Evolutionary conservation across 2,329 filamentous ascomycete species (phyloP).

Genomic region (Colletotrichum sp.): DNA sequence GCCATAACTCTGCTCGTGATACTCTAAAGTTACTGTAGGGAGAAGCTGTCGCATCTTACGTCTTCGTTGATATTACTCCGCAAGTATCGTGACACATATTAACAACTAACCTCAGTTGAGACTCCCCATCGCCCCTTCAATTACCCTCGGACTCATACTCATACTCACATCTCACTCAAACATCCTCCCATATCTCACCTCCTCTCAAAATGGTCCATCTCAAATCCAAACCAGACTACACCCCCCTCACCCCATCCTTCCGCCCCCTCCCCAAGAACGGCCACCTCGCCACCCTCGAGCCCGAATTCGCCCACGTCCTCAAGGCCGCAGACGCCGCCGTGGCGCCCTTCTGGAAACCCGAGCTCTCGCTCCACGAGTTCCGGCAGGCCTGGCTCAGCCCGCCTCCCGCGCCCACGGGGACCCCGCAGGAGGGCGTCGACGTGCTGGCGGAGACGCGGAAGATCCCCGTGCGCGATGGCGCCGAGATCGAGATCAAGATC

Average conservation of each 20-base stretch:
- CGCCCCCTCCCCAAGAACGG: slow-evolving; percentile 37
- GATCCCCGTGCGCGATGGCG: slow-evolving; percentile 36
- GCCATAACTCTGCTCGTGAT: not conserved
- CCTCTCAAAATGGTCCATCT: slow-evolving; percentile 23
- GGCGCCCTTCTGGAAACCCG: slow-evolving; percentile 29
- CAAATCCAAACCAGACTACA: slow-evolving; percentile 31
- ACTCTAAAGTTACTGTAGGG: not conserved
- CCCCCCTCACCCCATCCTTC: slow-evolving; percentile 30
- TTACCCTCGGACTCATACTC: not conserved
- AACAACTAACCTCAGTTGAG: not conserved
- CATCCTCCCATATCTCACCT: not conserved
- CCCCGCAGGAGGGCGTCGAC: slow-evolving; percentile 36
- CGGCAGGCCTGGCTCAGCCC: slow-evolving; percentile 28
- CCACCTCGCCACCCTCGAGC: slow-evolving; percentile 35
- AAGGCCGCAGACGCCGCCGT: slow-evolving; percentile 27
- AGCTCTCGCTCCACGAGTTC: slow-evolving; percentile 31
- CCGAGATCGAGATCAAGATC: slow-evolving; percentile 36
- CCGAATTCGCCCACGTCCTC: slow-evolving; percentile 32
- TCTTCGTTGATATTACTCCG: not conserved
- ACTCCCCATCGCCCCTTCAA: not conserved
- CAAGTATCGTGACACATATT: not conserved
- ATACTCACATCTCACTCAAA: not conserved
- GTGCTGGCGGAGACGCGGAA: slow-evolving; percentile 30
- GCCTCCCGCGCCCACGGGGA: slow-evolving; percentile 27
- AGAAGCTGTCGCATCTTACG: not conserved